phyloP scores from a whole-genome alignment of 148 eudicot genomes.

The Oxyria digyna region DNA sequence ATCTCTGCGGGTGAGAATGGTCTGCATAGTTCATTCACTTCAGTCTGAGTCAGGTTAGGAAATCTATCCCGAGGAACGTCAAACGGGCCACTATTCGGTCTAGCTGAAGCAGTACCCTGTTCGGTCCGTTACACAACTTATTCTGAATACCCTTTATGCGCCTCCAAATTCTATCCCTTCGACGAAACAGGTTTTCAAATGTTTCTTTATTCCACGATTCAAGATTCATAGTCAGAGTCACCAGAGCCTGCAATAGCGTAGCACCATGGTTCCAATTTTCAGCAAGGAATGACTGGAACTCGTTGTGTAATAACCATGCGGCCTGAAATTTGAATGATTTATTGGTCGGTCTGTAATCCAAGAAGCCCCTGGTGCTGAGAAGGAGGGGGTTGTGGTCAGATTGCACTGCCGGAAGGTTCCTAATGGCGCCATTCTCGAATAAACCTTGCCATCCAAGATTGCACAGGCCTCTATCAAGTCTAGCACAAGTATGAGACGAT shows the following conservation, averaged over 20 bases:
- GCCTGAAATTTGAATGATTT: background rate
- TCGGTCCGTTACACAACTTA: background rate
- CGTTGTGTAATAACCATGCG: background rate
- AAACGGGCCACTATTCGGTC: background rate
- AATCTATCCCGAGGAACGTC: background rate
- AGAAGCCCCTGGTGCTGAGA: background rate
- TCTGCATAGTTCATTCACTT: background rate
- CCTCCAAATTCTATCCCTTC: background rate
- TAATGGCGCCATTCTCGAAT: background rate
- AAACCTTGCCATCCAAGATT: background rate
- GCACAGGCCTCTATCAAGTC: background rate
- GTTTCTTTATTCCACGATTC: background rate
- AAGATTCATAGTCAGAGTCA: background rate
- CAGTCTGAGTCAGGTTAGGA: too few species aligned
- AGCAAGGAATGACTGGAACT: background rate
- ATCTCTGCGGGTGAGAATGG: too few species aligned
- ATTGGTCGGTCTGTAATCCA: too few species aligned
- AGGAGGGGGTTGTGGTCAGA: background rate
- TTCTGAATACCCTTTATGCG: background rate
- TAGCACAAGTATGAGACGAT: background rate
- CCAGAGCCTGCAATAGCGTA: background rate
- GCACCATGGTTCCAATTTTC: background rate
- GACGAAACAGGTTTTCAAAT: conserved; percentile 6
- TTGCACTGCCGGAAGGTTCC: background rate
- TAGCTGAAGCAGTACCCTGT: background rate